These are phyloP conservation scores for Penicillium brevicompactum DNA, from an alignment of 2,329 filamentous ascomycete genomes.

Conservation along the genomic window DNA sequence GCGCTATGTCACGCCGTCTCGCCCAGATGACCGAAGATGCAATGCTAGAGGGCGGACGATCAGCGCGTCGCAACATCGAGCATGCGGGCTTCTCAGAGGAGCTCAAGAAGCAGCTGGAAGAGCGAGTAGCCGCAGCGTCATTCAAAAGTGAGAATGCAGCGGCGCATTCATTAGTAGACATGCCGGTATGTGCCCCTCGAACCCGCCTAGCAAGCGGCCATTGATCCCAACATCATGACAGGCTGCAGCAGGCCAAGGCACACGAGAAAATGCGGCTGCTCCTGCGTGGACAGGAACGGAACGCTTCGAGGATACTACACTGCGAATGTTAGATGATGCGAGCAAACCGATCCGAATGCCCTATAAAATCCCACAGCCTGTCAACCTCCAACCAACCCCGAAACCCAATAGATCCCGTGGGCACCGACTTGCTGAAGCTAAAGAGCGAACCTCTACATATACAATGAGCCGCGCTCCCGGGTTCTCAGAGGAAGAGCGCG, in stretches of 20 bases:
- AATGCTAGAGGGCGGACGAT: constrained; percentile 57
- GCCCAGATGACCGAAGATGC: constrained; percentile 63
- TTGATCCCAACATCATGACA: constrained; percentile 17
- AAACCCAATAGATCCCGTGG: constrained; percentile 49
- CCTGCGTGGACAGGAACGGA: constrained; percentile 80
- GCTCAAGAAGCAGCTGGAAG: constrained; percentile 59
- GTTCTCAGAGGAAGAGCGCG: constrained; percentile 71
- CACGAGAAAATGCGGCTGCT: constrained; percentile 67
- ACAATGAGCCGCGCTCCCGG: constrained; percentile 55
- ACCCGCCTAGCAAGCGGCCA: background rate
- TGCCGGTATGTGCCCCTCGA: constrained; percentile 47
- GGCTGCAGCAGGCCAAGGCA: constrained; percentile 67
- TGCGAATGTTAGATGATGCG: constrained; percentile 75
- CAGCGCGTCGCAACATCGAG: constrained; percentile 59
- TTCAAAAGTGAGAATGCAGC: constrained; percentile 57
- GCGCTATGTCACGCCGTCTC: constrained; percentile 61
- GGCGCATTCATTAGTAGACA: constrained; percentile 55
- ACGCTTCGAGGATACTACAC: constrained; percentile 69
- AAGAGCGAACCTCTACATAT: constrained; percentile 61
- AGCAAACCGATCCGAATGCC: constrained; percentile 57
- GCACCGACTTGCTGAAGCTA: constrained; percentile 57
- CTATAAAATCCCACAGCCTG: constrained; percentile 44
- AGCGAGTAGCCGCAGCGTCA: constrained; percentile 58
- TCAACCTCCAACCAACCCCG: constrained; percentile 49
- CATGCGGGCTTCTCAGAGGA: constrained; percentile 66